Evolutionary conservation across 148 eudicot species (phyloP).

Genomic region (Simmondsia chinensis): DNA sequence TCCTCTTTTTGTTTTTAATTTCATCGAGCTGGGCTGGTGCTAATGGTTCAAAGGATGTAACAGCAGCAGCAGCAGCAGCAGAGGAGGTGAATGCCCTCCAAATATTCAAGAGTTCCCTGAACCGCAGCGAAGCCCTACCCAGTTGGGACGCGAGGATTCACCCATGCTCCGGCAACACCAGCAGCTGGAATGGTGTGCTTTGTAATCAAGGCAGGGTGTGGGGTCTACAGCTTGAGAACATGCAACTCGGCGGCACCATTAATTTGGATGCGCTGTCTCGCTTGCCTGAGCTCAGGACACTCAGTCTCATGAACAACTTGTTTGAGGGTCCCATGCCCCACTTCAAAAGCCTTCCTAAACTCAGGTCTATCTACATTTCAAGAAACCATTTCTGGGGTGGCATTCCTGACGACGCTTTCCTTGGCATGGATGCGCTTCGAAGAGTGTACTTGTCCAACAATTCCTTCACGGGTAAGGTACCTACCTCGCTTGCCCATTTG

Average conservation of each 20-base stretch:
- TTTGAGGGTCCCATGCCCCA: slow-evolving; percentile 55
- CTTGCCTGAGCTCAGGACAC: slow-evolving; percentile 34
- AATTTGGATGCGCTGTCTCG: slow-evolving; percentile 36
- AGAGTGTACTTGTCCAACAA: slow-evolving; percentile 54
- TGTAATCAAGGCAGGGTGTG: slow-evolving; percentile 43
- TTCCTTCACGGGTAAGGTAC: slow-evolving; percentile 49
- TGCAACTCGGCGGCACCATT: slow-evolving; percentile 47
- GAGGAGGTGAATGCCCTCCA: slow-evolving; percentile 34
- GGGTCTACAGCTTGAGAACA: slow-evolving; percentile 67
- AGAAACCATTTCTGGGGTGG: slow-evolving; percentile 52
- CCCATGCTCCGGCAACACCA: slow-evolving; percentile 36
- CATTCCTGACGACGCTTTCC: slow-evolving; percentile 56
- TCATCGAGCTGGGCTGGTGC: too few species aligned
- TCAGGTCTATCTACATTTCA: slow-evolving; percentile 47
- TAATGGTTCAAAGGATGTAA: background rate
- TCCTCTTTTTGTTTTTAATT: slow-evolving; percentile 3
- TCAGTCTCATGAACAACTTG: slow-evolving; percentile 56
- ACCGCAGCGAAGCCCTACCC: slow-evolving; percentile 20
- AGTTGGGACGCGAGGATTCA: slow-evolving; percentile 41
- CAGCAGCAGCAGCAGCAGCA: slow-evolving; percentile 1
- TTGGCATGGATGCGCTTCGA: slow-evolving; percentile 56
- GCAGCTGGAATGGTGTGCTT: slow-evolving; percentile 53
- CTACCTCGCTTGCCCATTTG: slow-evolving; percentile 35
- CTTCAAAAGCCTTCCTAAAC: slow-evolving; percentile 25
- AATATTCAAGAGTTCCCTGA: slow-evolving; percentile 41